Percentiles rank a stretch among this genome's conserved stretches.
phyloP scores from a whole-genome alignment of 352 stramenopile species.

The Phytophthora podocarpi region DNA sequence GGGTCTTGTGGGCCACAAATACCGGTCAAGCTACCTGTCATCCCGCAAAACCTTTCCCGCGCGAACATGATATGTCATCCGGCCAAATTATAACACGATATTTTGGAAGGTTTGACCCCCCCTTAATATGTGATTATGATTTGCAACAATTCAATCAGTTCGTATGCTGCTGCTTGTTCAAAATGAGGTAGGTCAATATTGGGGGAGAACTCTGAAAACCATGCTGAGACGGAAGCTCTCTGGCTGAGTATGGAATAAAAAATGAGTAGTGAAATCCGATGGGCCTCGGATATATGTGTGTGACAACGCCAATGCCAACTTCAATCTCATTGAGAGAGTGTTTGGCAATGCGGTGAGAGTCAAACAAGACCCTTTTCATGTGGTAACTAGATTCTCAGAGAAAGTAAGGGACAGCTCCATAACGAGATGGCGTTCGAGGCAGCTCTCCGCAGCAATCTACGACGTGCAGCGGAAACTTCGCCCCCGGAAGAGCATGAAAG shows the following conservation, averaged over 20 bases:
- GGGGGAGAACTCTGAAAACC: constrained; percentile 5
- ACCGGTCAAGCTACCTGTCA: too few relatives aligned
- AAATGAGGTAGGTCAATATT: constrained; percentile 17
- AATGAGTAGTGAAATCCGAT: constrained; percentile 6
- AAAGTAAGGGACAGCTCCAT: neutral
- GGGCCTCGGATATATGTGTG: constrained; percentile 3
- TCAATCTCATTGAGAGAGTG: constrained; percentile 2
- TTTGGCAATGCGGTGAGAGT: neutral
- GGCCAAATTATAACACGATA: too few relatives aligned
- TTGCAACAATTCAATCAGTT: too few relatives aligned
- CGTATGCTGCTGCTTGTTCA: constrained; percentile 15
- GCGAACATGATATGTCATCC: too few relatives aligned
- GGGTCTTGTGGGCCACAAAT: too few relatives aligned
- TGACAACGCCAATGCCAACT: constrained; percentile 3
- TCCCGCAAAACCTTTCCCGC: too few relatives aligned
- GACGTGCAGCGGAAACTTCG: constrained; percentile 2
- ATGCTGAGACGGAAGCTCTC: constrained; percentile 9
- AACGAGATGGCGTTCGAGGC: neutral
- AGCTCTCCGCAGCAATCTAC: constrained; percentile 2
- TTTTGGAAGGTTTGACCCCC: too few relatives aligned
- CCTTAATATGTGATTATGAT: too few relatives aligned
- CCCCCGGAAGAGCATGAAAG: neutral
- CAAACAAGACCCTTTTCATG: constrained; percentile 20
- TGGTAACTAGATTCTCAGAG: constrained; percentile 2
- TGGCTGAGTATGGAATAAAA: neutral